Evolutionary conservation across 2,329 filamentous ascomycete genomes (phyloP), one percentile per base, ranked within the genome.

Genomic region (Ophiostoma himal-ulmi): DNA sequence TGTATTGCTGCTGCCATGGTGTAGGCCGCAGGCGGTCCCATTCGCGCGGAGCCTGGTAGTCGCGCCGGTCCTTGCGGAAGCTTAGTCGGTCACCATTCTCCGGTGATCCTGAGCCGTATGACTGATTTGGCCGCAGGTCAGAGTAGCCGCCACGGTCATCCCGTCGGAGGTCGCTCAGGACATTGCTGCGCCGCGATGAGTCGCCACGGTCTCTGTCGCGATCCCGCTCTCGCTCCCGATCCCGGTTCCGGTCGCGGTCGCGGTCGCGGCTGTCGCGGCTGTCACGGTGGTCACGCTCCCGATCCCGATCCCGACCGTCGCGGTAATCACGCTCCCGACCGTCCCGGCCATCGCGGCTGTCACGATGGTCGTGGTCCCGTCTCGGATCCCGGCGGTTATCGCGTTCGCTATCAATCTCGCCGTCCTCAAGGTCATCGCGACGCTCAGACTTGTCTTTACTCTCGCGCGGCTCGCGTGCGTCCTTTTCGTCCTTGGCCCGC

Each of bases 401-500:
- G 11, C 78, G 77, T 67, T 79, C 78, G 67, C 77, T 79, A 37
- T 79, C 77, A 68, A 80, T 79, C 72, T 80, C 78, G 64, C 78
- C 78, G 68, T 80, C 78, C 68, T 80, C 78, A 1, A 80, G 75
- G 68, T 80, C 78, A 67, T 78, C 74, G 8, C 75, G 75, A 8
- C 74, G 74, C 70, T 75, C 75, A 26, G 70, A 4, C 26, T 57
- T 62, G 60, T 69, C 39, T 76, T 74, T 62, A 57, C 70, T 6
- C 41, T 36, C 44, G 41, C 66, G 54, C 52, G 68, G 30, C 52
- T 22, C 34, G 5, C n/a, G 67, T 20, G 30, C 48, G n/a, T 37
- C 52, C 30, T 41, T 75, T 68, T 75, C 75, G 69, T 79, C 78
- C 72, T 78, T 78, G 44, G 78, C 76, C 34, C 75, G 71, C 30